phyloP scores from a whole-genome alignment of 768 basidiomycete genomes.

The Tulasnella sp. region DNA sequence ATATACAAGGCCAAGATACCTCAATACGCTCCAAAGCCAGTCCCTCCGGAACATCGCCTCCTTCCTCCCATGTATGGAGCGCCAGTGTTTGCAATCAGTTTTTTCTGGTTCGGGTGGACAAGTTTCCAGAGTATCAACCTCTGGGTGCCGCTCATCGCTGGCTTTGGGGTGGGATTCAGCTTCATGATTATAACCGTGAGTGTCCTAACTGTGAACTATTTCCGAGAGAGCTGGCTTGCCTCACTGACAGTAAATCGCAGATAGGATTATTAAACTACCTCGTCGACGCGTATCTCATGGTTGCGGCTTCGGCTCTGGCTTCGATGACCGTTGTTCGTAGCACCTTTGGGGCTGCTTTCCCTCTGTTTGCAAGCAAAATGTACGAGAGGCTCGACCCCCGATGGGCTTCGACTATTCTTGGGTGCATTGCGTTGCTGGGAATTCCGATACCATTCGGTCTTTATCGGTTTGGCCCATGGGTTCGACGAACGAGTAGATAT shows the following conservation, averaged over 20 bases:
- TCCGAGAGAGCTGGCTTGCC: conserved; percentile 38
- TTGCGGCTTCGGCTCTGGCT: conserved; percentile 46
- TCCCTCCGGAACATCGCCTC: conserved; percentile 44
- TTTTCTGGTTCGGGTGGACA: conserved; percentile 52
- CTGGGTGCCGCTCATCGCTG: conserved; percentile 38
- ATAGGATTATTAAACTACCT: conserved; percentile 45
- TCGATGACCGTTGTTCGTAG: no score
- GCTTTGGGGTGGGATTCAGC: conserved; percentile 32
- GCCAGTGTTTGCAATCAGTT: conserved; percentile 44
- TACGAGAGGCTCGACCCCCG: no score
- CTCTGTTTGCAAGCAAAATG: neutral
- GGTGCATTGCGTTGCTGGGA: conserved; percentile 43
- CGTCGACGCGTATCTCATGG: conserved; percentile 48
- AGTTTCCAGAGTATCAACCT: conserved; percentile 40
- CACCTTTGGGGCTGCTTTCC: no score
- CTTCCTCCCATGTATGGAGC: conserved; percentile 43
- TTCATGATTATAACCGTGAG: conserved; percentile 33
- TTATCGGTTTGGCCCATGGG: conserved; percentile 15
- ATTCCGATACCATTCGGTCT: conserved; percentile 40
- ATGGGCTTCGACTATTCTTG: conserved; percentile 37
- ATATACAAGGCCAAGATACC: conserved; percentile 42
- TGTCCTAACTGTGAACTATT: neutral
- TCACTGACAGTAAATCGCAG: neutral
- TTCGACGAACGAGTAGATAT: neutral
- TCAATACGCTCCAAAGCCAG: conserved; percentile 40